Conservation (phyloP, 331 rosid species). For the Cucumis variabilis region DNA sequence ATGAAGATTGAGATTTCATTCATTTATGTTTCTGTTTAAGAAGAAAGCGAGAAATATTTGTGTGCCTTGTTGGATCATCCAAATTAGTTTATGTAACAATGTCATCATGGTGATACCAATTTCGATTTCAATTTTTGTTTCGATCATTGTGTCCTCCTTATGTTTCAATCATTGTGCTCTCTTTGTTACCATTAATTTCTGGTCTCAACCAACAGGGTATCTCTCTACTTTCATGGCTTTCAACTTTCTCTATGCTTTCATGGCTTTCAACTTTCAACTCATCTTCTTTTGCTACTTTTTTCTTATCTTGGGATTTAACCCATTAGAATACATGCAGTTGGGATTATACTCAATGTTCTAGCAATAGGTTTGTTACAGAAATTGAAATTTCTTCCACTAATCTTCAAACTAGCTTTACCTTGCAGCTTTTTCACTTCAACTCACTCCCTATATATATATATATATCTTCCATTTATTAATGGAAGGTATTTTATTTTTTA, state of each 20-base stretch:
- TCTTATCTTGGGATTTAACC: constrained; percentile 84
- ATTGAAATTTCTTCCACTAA: constrained; percentile 63
- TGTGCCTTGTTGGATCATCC: not conserved
- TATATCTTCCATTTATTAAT: no score
- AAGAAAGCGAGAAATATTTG: not conserved
- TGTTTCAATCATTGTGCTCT: constrained; percentile 51
- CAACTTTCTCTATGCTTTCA: no score
- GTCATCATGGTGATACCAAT: not conserved
- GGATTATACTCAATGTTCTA: constrained; percentile 79
- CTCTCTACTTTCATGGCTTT: constrained; percentile 91
- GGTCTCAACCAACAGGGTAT: constrained; percentile 89
- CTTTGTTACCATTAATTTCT: constrained; percentile 47
- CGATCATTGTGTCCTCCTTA: no score
- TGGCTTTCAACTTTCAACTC: constrained; percentile 79
- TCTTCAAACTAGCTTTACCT: constrained; percentile 66
- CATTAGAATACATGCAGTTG: constrained; percentile 80
- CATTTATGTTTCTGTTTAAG: not conserved
- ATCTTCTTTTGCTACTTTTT: constrained; percentile 57
- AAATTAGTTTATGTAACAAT: not conserved
- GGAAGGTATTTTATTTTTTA: no score
- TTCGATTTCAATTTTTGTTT: no score
- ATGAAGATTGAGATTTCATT: not conserved
- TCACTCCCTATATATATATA: no score
- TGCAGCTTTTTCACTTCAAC: constrained; percentile 60
- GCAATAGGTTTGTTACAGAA: constrained; percentile 65